phyloP scores from a whole-genome alignment of 2,329 filamentous ascomycete species.

The Talaromyces islandicus region DNA sequence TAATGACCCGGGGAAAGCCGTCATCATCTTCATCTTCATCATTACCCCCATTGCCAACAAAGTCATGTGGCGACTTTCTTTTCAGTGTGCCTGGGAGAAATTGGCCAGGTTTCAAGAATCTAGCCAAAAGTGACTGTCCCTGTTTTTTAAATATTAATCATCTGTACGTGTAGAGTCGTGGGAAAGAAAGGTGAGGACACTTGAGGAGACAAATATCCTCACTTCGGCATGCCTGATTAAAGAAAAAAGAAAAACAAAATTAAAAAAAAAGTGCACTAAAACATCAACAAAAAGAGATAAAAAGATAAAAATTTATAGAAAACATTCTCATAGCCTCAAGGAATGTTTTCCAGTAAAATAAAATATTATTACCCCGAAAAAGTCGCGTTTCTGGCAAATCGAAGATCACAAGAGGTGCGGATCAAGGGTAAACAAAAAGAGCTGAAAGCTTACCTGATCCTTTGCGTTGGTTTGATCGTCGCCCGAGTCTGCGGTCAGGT shows the following conservation, averaged over 20 bases:
- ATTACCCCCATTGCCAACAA: neutral
- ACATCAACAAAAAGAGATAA: conserved; percentile 5
- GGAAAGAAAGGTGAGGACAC: too few relatives aligned
- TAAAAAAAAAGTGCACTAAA: neutral
- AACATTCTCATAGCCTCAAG: neutral
- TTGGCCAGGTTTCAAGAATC: neutral
- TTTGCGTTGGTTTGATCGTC: neutral
- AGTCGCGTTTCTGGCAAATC: neutral
- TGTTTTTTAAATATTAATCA: neutral
- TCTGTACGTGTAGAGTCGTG: neutral
- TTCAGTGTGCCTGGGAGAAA: conserved; percentile 1
- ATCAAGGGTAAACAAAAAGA: neutral
- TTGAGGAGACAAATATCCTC: too few relatives aligned
- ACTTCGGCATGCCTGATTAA: neutral
- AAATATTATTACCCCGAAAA: neutral
- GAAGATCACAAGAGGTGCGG: neutral
- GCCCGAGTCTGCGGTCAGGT: neutral
- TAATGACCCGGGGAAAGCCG: neutral
- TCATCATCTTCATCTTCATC: neutral
- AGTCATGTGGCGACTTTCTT: conserved; percentile 4
- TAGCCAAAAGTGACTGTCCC: neutral
- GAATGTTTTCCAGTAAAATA: neutral
- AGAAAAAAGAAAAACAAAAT: neutral
- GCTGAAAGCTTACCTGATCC: conserved; percentile 4
- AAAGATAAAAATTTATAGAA: conserved; percentile 6